Evolutionary conservation across 345 rosid genomes (phyloP).

Genomic region (Boechera retrofracta): DNA sequence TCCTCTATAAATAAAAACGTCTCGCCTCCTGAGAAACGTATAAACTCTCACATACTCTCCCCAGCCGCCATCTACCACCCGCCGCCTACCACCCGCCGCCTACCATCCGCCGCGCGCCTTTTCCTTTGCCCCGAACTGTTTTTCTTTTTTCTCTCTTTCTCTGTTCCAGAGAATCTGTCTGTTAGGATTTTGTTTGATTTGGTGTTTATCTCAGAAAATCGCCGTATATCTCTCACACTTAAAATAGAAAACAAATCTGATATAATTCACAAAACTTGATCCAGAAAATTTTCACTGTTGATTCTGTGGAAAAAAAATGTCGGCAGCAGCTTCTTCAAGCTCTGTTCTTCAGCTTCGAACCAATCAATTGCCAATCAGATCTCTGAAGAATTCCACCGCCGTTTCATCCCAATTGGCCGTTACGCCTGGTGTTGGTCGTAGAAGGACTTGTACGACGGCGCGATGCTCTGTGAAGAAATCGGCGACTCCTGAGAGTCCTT

Average conservation of each 20-base stretch:
- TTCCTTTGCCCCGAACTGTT: no score
- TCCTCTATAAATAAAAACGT: conserved; percentile 2
- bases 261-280: not conserved
- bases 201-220: no score
- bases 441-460: conserved; percentile 28
- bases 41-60: conserved; percentile 6
- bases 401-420: conserved; percentile 50
- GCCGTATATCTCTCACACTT: no score
- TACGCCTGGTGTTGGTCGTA: conserved; percentile 38
- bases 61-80: conserved; percentile 44
- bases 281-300: not conserved
- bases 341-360: conserved; percentile 51
- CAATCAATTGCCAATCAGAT: conserved; percentile 40
- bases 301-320: conserved; percentile 37
- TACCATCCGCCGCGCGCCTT: conserved; percentile 39
- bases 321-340: conserved; percentile 57
- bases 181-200: no score
- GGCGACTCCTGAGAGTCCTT: conserved; percentile 48
- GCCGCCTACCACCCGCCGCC: conserved; percentile 39
- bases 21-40: conserved; percentile 10
- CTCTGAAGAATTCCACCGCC: conserved; percentile 38
- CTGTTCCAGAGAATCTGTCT: no score
- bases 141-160: no score
- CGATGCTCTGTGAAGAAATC: conserved; percentile 52
- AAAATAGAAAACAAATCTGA: conserved; percentile 14